Percentiles rank a stretch among this genome's conserved stretches.
Evolutionary conservation across 1,284 basidiomycete genomes (phyloP).

Genomic region (Mycena sp.): DNA sequence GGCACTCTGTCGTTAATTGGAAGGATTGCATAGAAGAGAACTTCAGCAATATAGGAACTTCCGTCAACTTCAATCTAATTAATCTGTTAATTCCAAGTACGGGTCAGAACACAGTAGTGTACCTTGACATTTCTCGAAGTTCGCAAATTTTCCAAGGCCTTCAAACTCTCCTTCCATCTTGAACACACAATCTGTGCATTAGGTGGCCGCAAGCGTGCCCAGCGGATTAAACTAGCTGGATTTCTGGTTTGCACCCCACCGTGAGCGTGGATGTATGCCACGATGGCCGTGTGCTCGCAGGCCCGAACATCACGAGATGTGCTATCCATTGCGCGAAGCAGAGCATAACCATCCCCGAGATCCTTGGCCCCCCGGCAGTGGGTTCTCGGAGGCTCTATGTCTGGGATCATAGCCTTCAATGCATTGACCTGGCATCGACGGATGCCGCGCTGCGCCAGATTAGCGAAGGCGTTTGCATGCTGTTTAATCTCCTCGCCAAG

Average conservation of each 20-base stretch:
- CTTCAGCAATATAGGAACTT: not conserved
- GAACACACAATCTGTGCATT: conserved; percentile 36
- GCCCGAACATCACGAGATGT: not conserved
- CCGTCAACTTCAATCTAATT: not conserved
- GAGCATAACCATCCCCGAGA: too few species aligned
- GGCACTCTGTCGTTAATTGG: too few species aligned
- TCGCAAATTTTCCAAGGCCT: not conserved
- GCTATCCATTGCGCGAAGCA: conserved; percentile 25
- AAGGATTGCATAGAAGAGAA: too few species aligned
- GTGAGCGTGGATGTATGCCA: not conserved
- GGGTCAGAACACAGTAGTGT: not conserved
- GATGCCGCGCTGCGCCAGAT: conserved; percentile 39
- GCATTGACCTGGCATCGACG: conserved; percentile 37
- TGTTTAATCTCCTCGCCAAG: too few species aligned
- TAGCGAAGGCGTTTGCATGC: conserved; percentile 41
- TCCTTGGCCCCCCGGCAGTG: conserved; percentile 21
- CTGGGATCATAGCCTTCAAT: conserved; percentile 37
- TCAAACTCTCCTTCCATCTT: conserved; percentile 24
- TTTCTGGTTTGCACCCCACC: not conserved
- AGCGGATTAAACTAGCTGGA: not conserved
- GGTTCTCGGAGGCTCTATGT: conserved; percentile 22
- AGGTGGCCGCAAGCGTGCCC: conserved; percentile 26
- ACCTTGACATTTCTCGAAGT: not conserved
- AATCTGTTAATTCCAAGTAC: not conserved
- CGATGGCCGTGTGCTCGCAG: not conserved